These are phyloP conservation scores for Lachancea cidri DNA, from an alignment of 805 yeast genomes.

Conservation along the genomic window DNA sequence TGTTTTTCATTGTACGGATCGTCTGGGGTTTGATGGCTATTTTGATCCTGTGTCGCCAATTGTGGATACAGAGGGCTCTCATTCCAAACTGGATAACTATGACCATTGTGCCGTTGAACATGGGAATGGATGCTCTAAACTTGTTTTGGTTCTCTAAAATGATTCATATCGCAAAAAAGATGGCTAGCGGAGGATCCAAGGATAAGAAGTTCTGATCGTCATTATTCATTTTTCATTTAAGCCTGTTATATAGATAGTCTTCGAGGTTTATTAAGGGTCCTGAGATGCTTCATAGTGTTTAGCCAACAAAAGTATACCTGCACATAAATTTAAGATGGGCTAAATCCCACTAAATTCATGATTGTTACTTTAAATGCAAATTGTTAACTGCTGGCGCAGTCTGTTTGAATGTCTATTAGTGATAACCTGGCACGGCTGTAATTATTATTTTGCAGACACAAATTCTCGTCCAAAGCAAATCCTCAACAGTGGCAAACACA, in stretches of 20 bases:
- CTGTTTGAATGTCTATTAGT: no score
- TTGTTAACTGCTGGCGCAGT: no score
- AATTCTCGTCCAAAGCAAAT: no score
- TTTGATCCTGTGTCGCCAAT: conserved; percentile 41
- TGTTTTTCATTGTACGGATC: conserved; percentile 75
- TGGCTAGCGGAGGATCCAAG: conserved; percentile 25
- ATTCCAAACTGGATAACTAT: conserved; percentile 45
- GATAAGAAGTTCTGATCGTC: neutral
- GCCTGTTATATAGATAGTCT: neutral
- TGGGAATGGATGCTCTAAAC: conserved; percentile 63
- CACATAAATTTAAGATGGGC: no score
- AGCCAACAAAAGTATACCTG: no score
- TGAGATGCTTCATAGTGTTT: no score
- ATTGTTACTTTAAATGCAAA: no score
- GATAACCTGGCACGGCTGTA: neutral
- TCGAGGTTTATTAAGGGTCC: no score
- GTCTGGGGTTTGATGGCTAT: conserved; percentile 85
- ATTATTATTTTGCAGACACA: no score
- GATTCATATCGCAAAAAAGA: conserved; percentile 66
- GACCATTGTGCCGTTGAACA: conserved; percentile 51
- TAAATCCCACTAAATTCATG: no score
- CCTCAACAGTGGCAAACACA: no score
- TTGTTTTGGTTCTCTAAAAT: conserved; percentile 85
- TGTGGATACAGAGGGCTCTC: conserved; percentile 40
- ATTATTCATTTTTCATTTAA: neutral